Evolutionary conservation across 1,139 yeast genomes (phyloP), one percentile per base, ranked within the genome.

Genomic region (Zhuliangozyma blackwelliae): DNA sequence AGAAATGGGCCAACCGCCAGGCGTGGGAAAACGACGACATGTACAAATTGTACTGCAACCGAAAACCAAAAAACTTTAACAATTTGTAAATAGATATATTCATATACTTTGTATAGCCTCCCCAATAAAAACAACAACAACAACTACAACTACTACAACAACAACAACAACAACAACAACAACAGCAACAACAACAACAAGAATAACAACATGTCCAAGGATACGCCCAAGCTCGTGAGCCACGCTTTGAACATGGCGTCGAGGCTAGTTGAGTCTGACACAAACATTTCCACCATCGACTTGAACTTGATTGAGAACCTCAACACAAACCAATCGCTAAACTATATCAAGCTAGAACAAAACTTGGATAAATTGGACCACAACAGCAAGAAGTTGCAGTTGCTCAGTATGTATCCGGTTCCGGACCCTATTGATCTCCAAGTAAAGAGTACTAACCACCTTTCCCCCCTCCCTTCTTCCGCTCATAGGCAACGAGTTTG

Each of bases 251-350:
- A 56, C 39, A 34, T 50, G n/a, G 39, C 54, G n/a, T 49, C 63
- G 2, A 49, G 47, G 29, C 40, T 72, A 3, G 50, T 77, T 2
- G 82, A 77, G 29, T 57, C 73, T 1, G 86, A 79, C 41, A 74
- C 83, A 0, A 79, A 75, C 36, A 66, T 67, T 5, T 66, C 80
- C 2, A 60, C 74, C 7, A 60, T 71, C 13, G 82, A 77, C 43
- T 57, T 79, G 47, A 75, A 72, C 45, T 53, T 75, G 9, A 48
- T 79, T 32, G 78, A 76, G 40, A 75, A 76, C 46, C 56, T 77
- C 38, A 79, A 79, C 50, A 79, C 82, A 13, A 67, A 76, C 39
- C 77, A 79, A 36, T 72, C 81, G 2, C 56, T 78, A 44, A 74
- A 74, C 47, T 77, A 75, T 49, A 72, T 77, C 41, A 77, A 75